A percentile compares a stretch with the other conserved stretches of the same genome.
Conservation (phyloP, 192 early-diverging fungal species). For the Oehlia diaphana region DNA sequence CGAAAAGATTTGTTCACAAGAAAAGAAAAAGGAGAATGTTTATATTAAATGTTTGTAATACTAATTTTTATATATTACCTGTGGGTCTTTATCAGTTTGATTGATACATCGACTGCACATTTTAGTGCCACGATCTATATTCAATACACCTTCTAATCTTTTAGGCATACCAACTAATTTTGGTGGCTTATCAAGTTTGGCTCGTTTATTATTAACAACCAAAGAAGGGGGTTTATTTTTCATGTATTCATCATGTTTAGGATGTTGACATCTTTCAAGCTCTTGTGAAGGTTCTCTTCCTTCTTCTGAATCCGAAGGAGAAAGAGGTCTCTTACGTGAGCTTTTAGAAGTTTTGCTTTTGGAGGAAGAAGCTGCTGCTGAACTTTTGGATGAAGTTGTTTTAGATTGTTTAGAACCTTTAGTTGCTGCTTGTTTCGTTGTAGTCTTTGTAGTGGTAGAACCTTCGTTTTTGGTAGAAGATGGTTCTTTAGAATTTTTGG, state of each 20-base stretch:
- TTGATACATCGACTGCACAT: constrained; percentile 3
- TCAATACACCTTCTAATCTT: constrained; percentile 1
- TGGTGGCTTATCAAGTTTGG: neutral
- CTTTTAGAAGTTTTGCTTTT: neutral
- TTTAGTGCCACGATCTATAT: constrained; percentile 4
- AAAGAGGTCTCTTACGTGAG: neutral
- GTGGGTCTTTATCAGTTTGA: constrained; percentile 4
- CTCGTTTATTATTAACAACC: neutral
- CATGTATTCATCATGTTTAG: constrained; percentile 1
- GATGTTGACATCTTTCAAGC: neutral
- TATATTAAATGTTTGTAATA: neutral
- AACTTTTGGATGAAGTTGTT: neutral
- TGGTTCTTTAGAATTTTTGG: neutral
- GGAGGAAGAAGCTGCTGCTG: neutral
- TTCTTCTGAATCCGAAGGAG: neutral
- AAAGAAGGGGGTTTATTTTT: neutral
- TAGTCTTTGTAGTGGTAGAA: neutral
- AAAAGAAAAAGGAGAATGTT: neutral
- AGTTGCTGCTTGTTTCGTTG: neutral
- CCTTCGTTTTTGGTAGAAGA: neutral
- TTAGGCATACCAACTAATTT: constrained; percentile 5
- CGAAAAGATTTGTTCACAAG: neutral
- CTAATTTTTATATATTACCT: neutral
- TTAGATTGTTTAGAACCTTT: neutral
- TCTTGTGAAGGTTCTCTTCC: neutral